phyloP scores from a whole-genome alignment of 495 filamentous ascomycete genomes.

The Chaetomium fimeti region DNA sequence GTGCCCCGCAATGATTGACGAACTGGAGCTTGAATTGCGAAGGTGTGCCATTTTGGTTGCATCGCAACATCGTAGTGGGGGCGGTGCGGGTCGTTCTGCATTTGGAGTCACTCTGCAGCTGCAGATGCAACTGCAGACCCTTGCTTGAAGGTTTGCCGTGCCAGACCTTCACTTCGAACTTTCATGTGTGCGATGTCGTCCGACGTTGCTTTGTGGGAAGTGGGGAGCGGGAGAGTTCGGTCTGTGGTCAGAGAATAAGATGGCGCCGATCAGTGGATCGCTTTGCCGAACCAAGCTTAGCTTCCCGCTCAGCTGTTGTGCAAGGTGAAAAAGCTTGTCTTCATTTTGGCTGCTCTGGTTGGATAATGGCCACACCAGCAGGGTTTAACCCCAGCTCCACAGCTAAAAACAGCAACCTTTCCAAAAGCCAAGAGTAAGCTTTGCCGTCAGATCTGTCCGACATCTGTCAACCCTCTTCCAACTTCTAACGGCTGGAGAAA shows the following conservation, averaged over 20 bases:
- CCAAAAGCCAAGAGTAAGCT: conserved; percentile 7
- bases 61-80: conserved; percentile 1
- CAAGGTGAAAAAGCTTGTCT: conserved; percentile 9
- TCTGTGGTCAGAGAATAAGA: not conserved
- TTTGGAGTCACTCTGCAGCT: not conserved
- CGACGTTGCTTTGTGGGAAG: not conserved
- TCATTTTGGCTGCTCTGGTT: not conserved
- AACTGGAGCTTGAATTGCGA: not conserved
- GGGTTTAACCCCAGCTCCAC: not conserved
- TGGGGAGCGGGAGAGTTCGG: not conserved
- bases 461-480: not conserved
- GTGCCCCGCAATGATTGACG: not conserved
- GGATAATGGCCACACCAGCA: not conserved
- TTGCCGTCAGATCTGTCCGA: not conserved
- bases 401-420: conserved; percentile 7
- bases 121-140: too few species aligned
- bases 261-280: not conserved
- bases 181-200: too few species aligned
- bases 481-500: not conserved
- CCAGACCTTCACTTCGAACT: too few species aligned
- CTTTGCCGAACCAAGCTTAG: not conserved
- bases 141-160: too few species aligned
- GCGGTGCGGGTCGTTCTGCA: not conserved
- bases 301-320: conserved; percentile 5
- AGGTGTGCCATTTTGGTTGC: not conserved